Conservation (phyloP, 2,329 filamentous ascomycete genomes). For the Paecilomyces formosus region DNA sequence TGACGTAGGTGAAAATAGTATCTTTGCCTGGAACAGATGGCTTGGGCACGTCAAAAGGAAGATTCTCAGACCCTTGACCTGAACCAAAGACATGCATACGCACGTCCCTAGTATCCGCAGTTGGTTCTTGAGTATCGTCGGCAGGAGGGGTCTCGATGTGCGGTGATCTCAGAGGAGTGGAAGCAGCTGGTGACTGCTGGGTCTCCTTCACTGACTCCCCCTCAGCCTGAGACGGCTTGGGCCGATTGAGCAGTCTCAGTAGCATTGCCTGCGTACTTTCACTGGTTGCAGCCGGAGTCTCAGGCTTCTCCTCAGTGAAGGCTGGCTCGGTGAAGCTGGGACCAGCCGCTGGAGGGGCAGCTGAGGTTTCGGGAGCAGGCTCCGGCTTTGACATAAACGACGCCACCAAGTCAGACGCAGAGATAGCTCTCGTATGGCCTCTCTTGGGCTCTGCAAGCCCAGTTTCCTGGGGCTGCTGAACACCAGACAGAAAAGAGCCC, state of each 20-base stretch:
- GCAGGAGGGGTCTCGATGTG: slow-evolving; percentile 13
- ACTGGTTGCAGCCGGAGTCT: slow-evolving; percentile 32
- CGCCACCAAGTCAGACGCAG: slow-evolving; percentile 51
- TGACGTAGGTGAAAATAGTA: slow-evolving; percentile 61
- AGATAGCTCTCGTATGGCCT: slow-evolving; percentile 35
- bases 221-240: slow-evolving; percentile 38
- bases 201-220: slow-evolving; percentile 15
- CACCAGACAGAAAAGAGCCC: slow-evolving; percentile 18
- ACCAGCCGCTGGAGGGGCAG: slow-evolving; percentile 18
- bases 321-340: slow-evolving; percentile 14
- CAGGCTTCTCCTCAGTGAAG: slow-evolving; percentile 10
- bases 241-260: slow-evolving; percentile 74
- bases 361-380: slow-evolving; percentile 22
- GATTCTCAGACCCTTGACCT: slow-evolving; percentile 14
- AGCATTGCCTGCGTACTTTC: slow-evolving; percentile 77
- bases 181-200: slow-evolving; percentile 37
- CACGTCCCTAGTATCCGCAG: slow-evolving; percentile 22
- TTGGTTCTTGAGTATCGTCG: slow-evolving; percentile 10
- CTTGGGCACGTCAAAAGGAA: slow-evolving; percentile 32
- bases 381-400: slow-evolving; percentile 45
- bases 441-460: slow-evolving; percentile 12
- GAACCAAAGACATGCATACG: slow-evolving; percentile 25
- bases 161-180: slow-evolving; percentile 24
- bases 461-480: slow-evolving; percentile 19
- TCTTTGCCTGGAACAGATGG: slow-evolving; percentile 28